Conservation (phyloP, 805 yeast genomes). For the Ogataea nakhonphanomensis region DNA sequence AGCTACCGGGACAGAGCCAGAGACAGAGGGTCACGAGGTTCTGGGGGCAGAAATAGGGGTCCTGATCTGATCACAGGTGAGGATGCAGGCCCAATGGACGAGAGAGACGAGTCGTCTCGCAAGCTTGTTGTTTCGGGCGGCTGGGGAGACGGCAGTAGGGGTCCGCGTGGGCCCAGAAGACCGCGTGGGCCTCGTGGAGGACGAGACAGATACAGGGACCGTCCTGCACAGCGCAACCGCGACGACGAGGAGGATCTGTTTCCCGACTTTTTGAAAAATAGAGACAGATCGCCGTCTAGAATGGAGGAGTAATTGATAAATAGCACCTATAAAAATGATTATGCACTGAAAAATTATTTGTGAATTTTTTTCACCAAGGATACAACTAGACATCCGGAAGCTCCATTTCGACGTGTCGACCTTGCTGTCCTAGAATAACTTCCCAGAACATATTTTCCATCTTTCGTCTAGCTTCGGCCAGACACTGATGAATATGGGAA, state of each 20-base stretch:
- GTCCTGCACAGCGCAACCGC: slow-evolving; percentile 9
- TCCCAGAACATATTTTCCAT: slow-evolving; percentile 83
- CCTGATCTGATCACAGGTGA: slow-evolving; percentile 35
- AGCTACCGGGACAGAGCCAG: slow-evolving; percentile 6
- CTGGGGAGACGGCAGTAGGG: slow-evolving; percentile 10
- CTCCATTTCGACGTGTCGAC: slow-evolving; percentile 35
- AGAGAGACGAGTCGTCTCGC: slow-evolving; percentile 5
- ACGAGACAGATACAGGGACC: slow-evolving; percentile 10
- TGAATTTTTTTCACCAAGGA: too few species aligned
- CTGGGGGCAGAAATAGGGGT: slow-evolving; percentile 6
- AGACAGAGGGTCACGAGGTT: slow-evolving; percentile 15
- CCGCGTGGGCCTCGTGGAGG: slow-evolving; percentile 15
- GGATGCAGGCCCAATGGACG: slow-evolving; percentile 16
- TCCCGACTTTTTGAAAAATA: slow-evolving; percentile 28
- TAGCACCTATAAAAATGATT: too few species aligned
- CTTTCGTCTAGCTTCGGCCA: slow-evolving; percentile 38
- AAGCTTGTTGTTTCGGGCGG: slow-evolving; percentile 29
- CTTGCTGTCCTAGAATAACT: slow-evolving; percentile 59
- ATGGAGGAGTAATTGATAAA: slow-evolving; percentile 1
- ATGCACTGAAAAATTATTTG: too few species aligned
- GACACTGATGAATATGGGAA: slow-evolving; percentile 72
- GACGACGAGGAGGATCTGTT: slow-evolving; percentile 36
- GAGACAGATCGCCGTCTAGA: slow-evolving; percentile 28
- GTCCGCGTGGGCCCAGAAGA: slow-evolving; percentile 11
- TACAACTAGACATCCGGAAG: too few species aligned